Percentiles rank a stretch among this genome's conserved stretches.
Evolutionary conservation across 495 filamentous ascomycete genomes (phyloP).

Genomic region (Saxophila tyrrhenica): DNA sequence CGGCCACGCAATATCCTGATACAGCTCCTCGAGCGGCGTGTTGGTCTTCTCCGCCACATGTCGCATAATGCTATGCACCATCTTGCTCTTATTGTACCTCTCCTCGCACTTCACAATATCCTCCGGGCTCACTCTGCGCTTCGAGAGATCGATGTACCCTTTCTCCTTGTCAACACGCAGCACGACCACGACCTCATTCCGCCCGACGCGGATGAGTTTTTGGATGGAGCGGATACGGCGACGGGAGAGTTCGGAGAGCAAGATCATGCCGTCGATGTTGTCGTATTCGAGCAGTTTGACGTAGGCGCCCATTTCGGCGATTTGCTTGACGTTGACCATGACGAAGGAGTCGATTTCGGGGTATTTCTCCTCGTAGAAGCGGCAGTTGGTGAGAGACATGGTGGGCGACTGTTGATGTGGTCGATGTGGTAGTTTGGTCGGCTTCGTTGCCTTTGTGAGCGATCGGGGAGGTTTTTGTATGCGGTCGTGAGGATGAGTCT

Average conservation of each 20-base stretch:
- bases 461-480: too few species aligned
- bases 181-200: conserved; percentile 97
- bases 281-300: conserved; percentile 99
- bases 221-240: conserved; percentile 97
- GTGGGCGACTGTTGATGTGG: neutral
- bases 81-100: conserved; percentile 98
- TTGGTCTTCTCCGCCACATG: conserved; percentile 96
- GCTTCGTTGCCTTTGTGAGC: neutral
- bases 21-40: conserved; percentile 83
- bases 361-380: conserved; percentile 97
- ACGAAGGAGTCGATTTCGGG: conserved; percentile 98
- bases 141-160: conserved; percentile 97
- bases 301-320: conserved; percentile 99
- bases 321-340: conserved; percentile 76
- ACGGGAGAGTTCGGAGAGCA: conserved; percentile 89
- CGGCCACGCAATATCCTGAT: conserved; percentile 91
- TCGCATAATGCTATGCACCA: conserved; percentile 95
- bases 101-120: conserved; percentile 98
- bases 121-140: conserved; percentile 92
- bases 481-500: neutral
- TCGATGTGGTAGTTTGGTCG: neutral
- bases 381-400: conserved; percentile 98
- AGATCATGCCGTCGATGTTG: conserved; percentile 99
- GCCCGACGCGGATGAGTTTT: conserved; percentile 93
- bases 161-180: conserved; percentile 98